Percentiles rank a stretch among this genome's conserved stretches.
phyloP scores from a whole-genome alignment of 1,284 basidiomycete genomes.

The Schizophyllum commune region DNA sequence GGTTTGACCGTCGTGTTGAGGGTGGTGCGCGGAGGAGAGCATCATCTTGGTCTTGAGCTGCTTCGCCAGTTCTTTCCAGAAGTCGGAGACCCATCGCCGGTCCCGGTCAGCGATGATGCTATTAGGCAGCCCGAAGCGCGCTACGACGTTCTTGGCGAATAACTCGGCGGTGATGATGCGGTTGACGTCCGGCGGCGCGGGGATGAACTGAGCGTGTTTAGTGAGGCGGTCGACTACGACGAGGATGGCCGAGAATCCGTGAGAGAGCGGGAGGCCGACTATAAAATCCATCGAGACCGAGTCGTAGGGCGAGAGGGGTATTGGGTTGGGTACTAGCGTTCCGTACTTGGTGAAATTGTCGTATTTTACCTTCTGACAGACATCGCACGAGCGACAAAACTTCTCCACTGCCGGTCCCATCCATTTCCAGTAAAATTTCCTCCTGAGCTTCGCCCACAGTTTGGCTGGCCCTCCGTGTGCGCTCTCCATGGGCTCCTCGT shows the following conservation, averaged over 20 bases:
- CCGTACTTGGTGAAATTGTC: conserved; percentile 9
- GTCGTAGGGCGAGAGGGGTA: conserved; percentile 13
- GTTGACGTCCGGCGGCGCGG: conserved; percentile 12
- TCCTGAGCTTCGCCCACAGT: neutral
- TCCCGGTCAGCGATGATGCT: conserved; percentile 18
- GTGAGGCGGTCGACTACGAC: conserved; percentile 29
- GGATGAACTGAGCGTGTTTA: conserved; percentile 33
- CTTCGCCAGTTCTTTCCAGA: conserved; percentile 11
- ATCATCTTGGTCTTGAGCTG: conserved; percentile 2
- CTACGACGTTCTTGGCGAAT: conserved; percentile 13
- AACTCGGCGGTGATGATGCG: conserved; percentile 11
- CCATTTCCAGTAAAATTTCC: conserved; percentile 23
- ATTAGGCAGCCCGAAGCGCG: conserved; percentile 14
- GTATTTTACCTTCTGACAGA: conserved; percentile 26
- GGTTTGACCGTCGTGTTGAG: conserved; percentile 8
- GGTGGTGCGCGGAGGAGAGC: conserved; percentile 5
- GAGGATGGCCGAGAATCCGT: conserved; percentile 19
- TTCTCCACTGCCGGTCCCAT: conserved; percentile 21
- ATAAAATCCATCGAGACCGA: conserved; percentile 15
- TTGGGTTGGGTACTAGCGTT: conserved; percentile 9
- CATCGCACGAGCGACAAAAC: conserved; percentile 28
- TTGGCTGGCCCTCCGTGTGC: conserved; percentile 5
- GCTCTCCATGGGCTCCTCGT: conserved; percentile 4
- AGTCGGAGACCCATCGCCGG: conserved; percentile 14
- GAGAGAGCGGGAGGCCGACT: conserved; percentile 21